Conservation (phyloP, 805 yeast species). For the Saccharomycopsis sp. region DNA sequence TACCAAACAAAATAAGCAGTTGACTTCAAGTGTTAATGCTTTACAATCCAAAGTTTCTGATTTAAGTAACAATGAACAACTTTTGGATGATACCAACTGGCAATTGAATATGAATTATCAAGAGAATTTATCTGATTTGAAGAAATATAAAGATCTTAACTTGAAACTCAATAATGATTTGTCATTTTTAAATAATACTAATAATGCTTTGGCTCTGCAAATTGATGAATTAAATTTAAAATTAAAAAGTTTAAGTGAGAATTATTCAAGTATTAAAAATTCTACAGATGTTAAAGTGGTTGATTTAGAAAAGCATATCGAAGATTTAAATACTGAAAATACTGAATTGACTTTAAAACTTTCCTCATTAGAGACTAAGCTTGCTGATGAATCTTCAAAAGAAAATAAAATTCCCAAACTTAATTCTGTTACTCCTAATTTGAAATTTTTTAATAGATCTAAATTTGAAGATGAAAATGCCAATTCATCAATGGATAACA, state of each 20-base stretch:
- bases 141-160: constrained; percentile 32
- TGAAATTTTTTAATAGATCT: constrained; percentile 21
- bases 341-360: constrained; percentile 36
- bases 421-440: constrained; percentile 18
- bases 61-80: constrained; percentile 30
- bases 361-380: not conserved
- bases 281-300: constrained; percentile 33
- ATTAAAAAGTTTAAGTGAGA: constrained; percentile 30
- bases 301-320: constrained; percentile 41
- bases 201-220: constrained; percentile 33
- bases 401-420: constrained; percentile 11
- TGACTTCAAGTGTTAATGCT: constrained; percentile 10
- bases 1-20: constrained; percentile 5
- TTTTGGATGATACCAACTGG: constrained; percentile 52
- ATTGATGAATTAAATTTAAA: constrained; percentile 36
- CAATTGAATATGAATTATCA: constrained; percentile 47
- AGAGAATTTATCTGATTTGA: constrained; percentile 24
- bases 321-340: constrained; percentile 60
- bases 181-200: constrained; percentile 28
- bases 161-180: constrained; percentile 31
- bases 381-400: constrained; percentile 8
- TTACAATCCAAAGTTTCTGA: constrained; percentile 19
- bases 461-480: constrained; percentile 22
- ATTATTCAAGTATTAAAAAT: constrained; percentile 28
- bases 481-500: constrained; percentile 1